These are phyloP conservation scores for Fusarium pseudograminearum DNA, from an alignment of 2,329 filamentous ascomycete species.

Conservation along the genomic window DNA sequence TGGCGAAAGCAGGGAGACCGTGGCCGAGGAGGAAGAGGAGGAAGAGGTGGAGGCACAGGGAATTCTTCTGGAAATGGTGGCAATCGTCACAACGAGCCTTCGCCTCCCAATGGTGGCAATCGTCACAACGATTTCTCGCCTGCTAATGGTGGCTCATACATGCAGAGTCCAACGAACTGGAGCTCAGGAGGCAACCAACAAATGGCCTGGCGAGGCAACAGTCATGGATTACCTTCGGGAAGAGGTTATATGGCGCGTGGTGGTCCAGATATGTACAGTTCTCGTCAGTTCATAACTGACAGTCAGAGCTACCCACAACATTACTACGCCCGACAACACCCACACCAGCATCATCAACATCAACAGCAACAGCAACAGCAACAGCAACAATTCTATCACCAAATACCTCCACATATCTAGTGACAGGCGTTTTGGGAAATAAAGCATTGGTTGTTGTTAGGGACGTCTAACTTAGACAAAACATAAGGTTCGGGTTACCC, in stretches of 20 bases:
- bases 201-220: not conserved
- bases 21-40: slow-evolving; percentile 39
- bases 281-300: not conserved
- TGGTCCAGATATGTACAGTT: not conserved
- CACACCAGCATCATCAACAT: not conserved
- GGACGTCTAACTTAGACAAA: too few species aligned
- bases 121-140: not conserved
- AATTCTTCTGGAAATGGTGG: not conserved
- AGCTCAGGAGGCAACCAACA: not conserved
- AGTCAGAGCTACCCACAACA: not conserved
- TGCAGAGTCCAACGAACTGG: not conserved
- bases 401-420: slow-evolving; percentile 27
- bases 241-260: not conserved
- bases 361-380: not conserved
- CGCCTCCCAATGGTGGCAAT: not conserved
- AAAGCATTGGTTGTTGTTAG: too few species aligned
- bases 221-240: not conserved
- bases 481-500: too few species aligned
- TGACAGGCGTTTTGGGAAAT: too few species aligned
- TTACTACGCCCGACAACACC: not conserved
- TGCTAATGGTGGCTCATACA: not conserved
- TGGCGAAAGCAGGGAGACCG: slow-evolving; percentile 10
- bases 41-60: not conserved
- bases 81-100: not conserved
- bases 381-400: slow-evolving; percentile 25